Conservation (phyloP, 164 flowering plant genomes). For the Saururus chinensis region DNA sequence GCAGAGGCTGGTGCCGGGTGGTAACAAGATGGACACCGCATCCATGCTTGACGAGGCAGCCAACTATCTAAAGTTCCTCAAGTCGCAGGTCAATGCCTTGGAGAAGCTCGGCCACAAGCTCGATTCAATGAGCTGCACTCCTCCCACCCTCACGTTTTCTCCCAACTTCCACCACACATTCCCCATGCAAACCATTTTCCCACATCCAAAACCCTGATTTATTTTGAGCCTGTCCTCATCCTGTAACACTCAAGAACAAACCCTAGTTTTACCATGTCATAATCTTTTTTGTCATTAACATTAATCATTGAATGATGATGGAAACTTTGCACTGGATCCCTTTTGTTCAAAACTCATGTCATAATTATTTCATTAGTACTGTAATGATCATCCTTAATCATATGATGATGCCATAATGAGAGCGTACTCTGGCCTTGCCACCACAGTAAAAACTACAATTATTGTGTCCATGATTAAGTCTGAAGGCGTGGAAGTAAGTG, state of each 20-base stretch:
- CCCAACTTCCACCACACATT: constrained; percentile 31
- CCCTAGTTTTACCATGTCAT: background rate
- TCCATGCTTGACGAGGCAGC: constrained; percentile 99
- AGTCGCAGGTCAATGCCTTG: constrained; percentile 67
- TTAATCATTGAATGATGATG: background rate
- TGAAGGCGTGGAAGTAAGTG: constrained; percentile 22
- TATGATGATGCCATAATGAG: constrained; percentile 10
- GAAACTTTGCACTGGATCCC: background rate
- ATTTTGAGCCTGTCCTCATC: background rate
- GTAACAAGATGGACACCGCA: constrained; percentile 96
- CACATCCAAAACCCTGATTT: constrained; percentile 16
- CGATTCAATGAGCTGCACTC: constrained; percentile 16
- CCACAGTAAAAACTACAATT: constrained; percentile 31
- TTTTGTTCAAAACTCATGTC: constrained; percentile 5
- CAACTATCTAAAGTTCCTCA: constrained; percentile 79
- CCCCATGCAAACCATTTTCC: constrained; percentile 39
- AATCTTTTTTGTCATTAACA: background rate
- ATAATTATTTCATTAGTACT: constrained; percentile 14
- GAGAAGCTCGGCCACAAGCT: constrained; percentile 47
- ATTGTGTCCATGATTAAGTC: constrained; percentile 57
- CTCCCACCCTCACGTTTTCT: constrained; percentile 22
- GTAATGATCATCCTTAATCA: constrained; percentile 8
- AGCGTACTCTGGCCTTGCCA: too few relatives aligned
- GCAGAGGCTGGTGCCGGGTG: constrained; percentile 90
- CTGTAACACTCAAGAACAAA: background rate